Conservation (phyloP, 768 basidiomycete genomes). For the Tulasnella calospora region DNA sequence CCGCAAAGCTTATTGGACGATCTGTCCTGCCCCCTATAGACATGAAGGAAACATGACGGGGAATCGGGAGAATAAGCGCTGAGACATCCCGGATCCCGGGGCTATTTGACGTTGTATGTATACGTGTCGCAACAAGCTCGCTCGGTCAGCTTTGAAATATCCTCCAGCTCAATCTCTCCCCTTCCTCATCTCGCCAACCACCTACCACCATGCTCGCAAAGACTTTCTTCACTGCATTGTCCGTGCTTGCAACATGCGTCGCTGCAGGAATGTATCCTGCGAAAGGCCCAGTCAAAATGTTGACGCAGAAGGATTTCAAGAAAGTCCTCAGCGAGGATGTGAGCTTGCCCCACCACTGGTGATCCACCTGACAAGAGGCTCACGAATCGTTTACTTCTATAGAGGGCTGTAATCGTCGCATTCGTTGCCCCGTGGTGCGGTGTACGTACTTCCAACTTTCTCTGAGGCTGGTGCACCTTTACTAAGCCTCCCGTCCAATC, state of each 20-base stretch:
- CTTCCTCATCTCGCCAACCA: constrained; percentile 8
- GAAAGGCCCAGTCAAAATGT: constrained; percentile 62
- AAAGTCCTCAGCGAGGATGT: constrained; percentile 72
- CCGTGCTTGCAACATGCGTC: constrained; percentile 44
- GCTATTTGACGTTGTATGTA: constrained; percentile 5
- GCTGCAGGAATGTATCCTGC: constrained; percentile 51
- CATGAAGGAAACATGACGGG: neutral
- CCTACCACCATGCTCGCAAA: constrained; percentile 39
- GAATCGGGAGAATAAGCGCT: constrained; percentile 1
- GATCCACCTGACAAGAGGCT: neutral
- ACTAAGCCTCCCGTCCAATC: neutral
- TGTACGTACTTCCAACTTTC: constrained; percentile 42
- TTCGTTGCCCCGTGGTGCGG: constrained; percentile 97
- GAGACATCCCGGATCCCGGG: neutral
- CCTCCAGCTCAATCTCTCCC: neutral
- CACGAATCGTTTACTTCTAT: neutral
- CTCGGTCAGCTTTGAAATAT: constrained; percentile 11
- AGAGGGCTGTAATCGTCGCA: constrained; percentile 76
- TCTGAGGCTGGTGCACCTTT: neutral
- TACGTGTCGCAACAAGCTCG: constrained; percentile 7
- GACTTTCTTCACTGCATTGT: constrained; percentile 37
- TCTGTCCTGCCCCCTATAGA: neutral
- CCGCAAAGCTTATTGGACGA: neutral
- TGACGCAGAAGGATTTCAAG: constrained; percentile 65
- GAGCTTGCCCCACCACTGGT: constrained; percentile 33